These are phyloP conservation scores for Eragrostis curvula DNA, from an alignment of 176 grass and related monocot genomes.

Conservation along the genomic window DNA sequence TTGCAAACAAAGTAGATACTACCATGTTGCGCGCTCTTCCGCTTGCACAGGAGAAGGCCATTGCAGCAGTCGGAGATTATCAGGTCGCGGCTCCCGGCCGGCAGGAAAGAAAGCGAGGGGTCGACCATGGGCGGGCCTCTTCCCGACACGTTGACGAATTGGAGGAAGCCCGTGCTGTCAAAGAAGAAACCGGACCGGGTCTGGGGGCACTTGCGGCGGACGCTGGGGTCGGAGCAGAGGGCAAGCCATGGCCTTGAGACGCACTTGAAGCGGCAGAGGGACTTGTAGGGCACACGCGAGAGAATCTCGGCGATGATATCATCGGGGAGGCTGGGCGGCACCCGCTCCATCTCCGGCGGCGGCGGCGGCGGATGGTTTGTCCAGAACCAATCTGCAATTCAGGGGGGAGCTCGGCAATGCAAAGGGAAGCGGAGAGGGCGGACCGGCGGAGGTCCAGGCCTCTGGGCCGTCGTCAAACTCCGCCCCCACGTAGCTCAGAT, in stretches of 20 bases:
- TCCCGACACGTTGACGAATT: not conserved
- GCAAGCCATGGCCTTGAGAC: not conserved
- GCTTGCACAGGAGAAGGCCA: not conserved
- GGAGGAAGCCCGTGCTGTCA: not conserved
- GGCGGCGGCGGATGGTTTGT: too few species aligned
- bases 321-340: not conserved
- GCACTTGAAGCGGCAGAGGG: conserved; percentile 15
- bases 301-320: not conserved
- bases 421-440: too few species aligned
- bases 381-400: too few species aligned
- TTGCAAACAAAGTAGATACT: not conserved
- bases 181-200: not conserved
- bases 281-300: not conserved
- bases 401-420: too few species aligned
- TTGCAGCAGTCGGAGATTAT: not conserved
- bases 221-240: not conserved
- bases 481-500: too few species aligned
- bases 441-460: too few species aligned
- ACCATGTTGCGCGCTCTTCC: not conserved
- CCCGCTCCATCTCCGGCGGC: not conserved
- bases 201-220: not conserved
- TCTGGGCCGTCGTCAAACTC: too few species aligned
- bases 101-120: not conserved
- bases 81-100: rapidly evolving
- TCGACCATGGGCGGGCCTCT: not conserved